These are phyloP conservation scores for Zygosaccharomyces bisporus DNA, from an alignment of 805 yeast genomes.

Conservation along the genomic window DNA sequence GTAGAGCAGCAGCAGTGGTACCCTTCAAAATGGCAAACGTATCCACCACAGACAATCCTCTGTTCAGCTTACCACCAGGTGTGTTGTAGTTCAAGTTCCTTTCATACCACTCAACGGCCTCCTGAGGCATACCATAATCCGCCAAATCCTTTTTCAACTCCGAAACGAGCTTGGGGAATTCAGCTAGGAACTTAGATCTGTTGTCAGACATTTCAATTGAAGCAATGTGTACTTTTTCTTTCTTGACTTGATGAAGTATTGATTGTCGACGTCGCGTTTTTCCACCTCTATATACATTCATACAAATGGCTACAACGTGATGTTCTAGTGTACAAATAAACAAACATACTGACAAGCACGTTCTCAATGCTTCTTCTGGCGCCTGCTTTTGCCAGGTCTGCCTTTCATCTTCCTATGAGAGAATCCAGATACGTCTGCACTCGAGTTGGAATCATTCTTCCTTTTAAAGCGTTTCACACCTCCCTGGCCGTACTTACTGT, in stretches of 20 bases:
- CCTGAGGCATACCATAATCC: conserved; percentile 75
- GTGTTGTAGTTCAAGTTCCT: conserved; percentile 76
- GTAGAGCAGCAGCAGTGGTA: conserved; percentile 49
- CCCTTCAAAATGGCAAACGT: conserved; percentile 80
- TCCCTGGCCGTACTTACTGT: conserved; percentile 70
- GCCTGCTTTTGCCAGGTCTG: conserved; percentile 54
- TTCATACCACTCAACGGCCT: conserved; percentile 83
- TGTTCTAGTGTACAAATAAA: conserved; percentile 5
- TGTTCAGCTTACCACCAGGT: conserved; percentile 94
- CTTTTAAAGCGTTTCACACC: conserved; percentile 73
- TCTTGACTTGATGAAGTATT: background rate
- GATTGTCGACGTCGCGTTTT: background rate
- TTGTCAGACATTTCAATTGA: conserved; percentile 18
- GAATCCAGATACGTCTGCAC: conserved; percentile 62
- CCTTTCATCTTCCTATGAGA: conserved; percentile 51
- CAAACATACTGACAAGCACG: background rate
- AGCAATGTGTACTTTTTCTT: background rate
- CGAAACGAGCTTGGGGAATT: conserved; percentile 71
- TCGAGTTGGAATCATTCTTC: conserved; percentile 67
- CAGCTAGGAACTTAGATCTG: conserved; percentile 56
- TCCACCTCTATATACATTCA: conserved; percentile 1
- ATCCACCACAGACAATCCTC: conserved; percentile 94
- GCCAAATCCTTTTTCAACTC: conserved; percentile 64
- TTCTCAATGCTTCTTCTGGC: conserved; percentile 35
- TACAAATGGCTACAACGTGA: conserved; percentile 6